Conservation (phyloP, 495 filamentous ascomycete genomes). For the Penicillium parvum region DNA sequence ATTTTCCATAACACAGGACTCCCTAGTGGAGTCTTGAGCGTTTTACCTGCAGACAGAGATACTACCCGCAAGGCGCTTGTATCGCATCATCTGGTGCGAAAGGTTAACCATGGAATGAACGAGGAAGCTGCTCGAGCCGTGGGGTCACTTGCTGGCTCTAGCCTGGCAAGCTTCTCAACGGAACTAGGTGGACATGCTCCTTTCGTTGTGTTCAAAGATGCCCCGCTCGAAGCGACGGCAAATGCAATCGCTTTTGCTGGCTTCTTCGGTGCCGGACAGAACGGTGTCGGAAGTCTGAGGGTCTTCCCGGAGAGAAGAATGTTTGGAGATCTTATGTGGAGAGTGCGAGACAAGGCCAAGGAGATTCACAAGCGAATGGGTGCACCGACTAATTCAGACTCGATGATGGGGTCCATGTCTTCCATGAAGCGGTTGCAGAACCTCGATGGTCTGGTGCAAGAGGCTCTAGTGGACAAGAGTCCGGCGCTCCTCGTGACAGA, state of each 20-base stretch:
- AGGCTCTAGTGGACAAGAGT: constrained; percentile 25
- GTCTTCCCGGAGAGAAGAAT: constrained; percentile 52
- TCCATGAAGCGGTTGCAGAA: constrained; percentile 15
- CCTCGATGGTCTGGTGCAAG: constrained; percentile 21
- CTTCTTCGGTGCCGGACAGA: constrained; percentile 58
- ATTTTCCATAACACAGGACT: constrained; percentile 82
- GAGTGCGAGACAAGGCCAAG: constrained; percentile 37
- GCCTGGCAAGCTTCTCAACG: constrained; percentile 52
- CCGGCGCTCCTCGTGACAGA: constrained; percentile 23
- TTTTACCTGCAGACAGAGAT: constrained; percentile 76
- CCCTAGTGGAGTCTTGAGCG: constrained; percentile 81
- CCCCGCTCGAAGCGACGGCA: constrained; percentile 48
- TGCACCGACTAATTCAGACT: constrained; percentile 11
- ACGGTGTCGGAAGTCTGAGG: constrained; percentile 57
- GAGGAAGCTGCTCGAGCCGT: constrained; percentile 43
- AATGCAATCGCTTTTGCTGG: constrained; percentile 57
- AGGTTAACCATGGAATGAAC: constrained; percentile 61
- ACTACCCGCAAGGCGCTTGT: constrained; percentile 59
- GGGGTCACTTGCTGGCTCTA: constrained; percentile 44
- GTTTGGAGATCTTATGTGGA: constrained; percentile 26
- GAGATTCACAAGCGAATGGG: constrained; percentile 34
- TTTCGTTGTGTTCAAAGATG: constrained; percentile 48
- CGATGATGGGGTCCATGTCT: constrained; percentile 22
- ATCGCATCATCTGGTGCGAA: constrained; percentile 46
- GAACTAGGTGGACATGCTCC: constrained; percentile 61